Base-by-base conservation (phyloP, 1,284 basidiomycete species). In the Ustilago nuda region DNA sequence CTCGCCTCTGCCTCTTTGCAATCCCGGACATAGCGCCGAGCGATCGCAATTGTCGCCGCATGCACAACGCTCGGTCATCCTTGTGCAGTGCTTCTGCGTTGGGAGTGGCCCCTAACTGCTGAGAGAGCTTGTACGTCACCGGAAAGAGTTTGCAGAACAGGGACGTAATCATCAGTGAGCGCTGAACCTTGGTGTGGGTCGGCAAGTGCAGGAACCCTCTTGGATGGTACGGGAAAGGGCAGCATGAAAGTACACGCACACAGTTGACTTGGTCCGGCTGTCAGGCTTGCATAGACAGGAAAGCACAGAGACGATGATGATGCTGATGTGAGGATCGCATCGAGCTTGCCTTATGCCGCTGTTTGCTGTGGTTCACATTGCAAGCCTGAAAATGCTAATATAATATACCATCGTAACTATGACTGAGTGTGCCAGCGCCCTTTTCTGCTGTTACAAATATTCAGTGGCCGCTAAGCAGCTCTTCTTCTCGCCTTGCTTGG, bases 381-480 rank as follows among this genome's bases (percentile, higher is more conserved):
- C 70, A 72, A 72, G 69, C 69, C 63, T 53, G 56, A 17, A 33
- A 37, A 37, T 41, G 13, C 36, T 41, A 41, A 56, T 15, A 43
- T 43, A 36, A 19, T 55, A 3, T 41, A 13, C 7, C 43, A 45
- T 5, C 43, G 23, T 27, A 27, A 27, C 23, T 27, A 27, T 27
- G 23, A 27, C 23, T 27, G 23, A 27, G 23, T 27, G 23, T 27
- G 23, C 23, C 23, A 27, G 23, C 23, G 23, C 3, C 23, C 23
- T 32, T 12, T 15, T 11, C 23, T 33, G 37, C 52, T 51, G 57
- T 59, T 23, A 50, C 23, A 51, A 56, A n/a, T 37, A n/a, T 37
- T 27, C 41, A 45, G 30, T 27, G 12, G 13, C 41, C 41, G 41
- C 30, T 46, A 30, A 46, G 17, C 55, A 27, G 23, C 23, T 27